Conservation (phyloP, 257 asterid species). For the Lantana camara region DNA sequence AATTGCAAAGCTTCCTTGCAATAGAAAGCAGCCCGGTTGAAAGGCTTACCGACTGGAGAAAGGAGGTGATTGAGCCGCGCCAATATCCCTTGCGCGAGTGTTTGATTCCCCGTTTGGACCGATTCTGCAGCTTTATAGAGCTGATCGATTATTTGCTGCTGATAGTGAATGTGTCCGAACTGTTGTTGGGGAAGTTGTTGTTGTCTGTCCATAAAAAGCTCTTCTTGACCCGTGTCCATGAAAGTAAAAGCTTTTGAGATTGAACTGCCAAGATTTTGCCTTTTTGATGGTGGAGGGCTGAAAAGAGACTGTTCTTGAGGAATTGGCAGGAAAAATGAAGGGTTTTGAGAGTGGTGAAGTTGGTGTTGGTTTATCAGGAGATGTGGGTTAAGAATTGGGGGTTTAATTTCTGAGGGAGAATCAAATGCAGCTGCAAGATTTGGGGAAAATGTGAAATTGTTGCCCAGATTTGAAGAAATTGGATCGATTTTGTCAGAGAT, state of each 20-base stretch:
- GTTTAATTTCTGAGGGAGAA: conserved; percentile 52
- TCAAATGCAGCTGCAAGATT: conserved; percentile 50
- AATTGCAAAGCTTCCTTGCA: conserved; percentile 82
- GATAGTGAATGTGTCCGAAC: conserved; percentile 48
- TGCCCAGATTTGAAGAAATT: conserved; percentile 28
- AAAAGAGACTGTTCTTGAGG: conserved; percentile 55
- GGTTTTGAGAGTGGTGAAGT: conserved; percentile 54
- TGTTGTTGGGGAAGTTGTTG: conserved; percentile 56
- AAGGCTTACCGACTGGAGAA: conserved; percentile 94
- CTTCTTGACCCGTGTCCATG: conserved; percentile 57
- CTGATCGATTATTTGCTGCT: conserved; percentile 75
- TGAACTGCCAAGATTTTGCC: conserved; percentile 57
- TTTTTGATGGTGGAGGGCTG: conserved; percentile 62
- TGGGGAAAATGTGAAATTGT: conserved; percentile 35
- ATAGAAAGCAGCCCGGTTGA: conserved; percentile 85
- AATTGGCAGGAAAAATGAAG: conserved; percentile 64
- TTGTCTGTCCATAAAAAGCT: conserved; percentile 38
- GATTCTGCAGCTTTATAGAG: conserved; percentile 81
- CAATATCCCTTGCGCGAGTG: conserved; percentile 99
- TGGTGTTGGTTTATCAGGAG: conserved; percentile 70
- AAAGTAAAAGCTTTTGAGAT: conserved; percentile 42
- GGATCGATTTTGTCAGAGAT: conserved; percentile 47
- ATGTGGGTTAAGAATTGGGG: conserved; percentile 56
- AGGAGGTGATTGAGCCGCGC: conserved; percentile 99
- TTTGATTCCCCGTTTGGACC: conserved; percentile 76